Percentiles rank a stretch among this genome's conserved stretches.
phyloP scores from a whole-genome alignment of 73 alveolate species.

The Tetrahymena thermophila region DNA sequence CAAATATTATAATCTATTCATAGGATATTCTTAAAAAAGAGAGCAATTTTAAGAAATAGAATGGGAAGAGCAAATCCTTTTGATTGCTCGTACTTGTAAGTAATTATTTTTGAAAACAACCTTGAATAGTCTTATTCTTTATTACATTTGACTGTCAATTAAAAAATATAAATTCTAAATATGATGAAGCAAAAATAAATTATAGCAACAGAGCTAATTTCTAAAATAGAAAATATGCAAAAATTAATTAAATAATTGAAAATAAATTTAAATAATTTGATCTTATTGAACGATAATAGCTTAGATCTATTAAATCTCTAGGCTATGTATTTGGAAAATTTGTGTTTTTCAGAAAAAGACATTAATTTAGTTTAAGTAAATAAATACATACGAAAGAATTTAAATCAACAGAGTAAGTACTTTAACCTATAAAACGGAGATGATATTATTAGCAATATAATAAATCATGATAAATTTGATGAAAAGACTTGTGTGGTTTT shows the following conservation, averaged over 20 bases:
- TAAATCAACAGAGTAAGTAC: background rate
- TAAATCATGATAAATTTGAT: background rate
- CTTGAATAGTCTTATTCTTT: background rate
- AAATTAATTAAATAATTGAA: background rate
- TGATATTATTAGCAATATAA: background rate
- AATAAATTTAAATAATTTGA: background rate
- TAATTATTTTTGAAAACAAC: background rate
- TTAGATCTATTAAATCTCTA: background rate
- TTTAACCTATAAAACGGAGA: background rate
- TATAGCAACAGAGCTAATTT: background rate
- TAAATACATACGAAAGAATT: background rate
- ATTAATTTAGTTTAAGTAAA: background rate
- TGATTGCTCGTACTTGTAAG: background rate
- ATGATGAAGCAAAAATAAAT: background rate
- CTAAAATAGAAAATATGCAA: background rate
- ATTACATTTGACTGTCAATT: background rate
- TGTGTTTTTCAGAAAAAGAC: background rate
- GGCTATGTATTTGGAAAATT: background rate
- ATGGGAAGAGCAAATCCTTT: background rate
- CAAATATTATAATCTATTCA: background rate
- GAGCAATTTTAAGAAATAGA: background rate
- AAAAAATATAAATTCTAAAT: background rate
- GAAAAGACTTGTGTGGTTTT: background rate
- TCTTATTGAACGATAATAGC: background rate
- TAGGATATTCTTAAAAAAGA: background rate